A percentile compares a stretch with the other conserved stretches of the same genome.
These are phyloP conservation scores for Skeletonema costatum DNA, from an alignment of 108 stramenopile species.

Conservation along the genomic window DNA sequence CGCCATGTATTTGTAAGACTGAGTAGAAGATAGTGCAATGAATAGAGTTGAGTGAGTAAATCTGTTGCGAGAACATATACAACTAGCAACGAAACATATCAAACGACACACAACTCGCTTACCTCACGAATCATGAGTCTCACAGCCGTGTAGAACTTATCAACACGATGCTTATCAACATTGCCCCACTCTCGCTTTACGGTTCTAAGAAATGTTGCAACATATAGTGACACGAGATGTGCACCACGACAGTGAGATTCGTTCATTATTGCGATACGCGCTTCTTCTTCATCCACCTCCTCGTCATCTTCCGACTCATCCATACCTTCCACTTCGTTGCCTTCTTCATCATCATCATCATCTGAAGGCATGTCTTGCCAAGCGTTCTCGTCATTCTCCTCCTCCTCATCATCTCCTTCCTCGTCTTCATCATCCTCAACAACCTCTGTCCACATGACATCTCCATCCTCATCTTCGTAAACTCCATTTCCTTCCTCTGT, in stretches of 20 bases:
- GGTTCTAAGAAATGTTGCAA: slow-evolving; percentile 84
- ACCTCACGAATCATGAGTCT: slow-evolving; percentile 77
- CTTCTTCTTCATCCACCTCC: slow-evolving; percentile 31
- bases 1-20: slow-evolving; percentile 88
- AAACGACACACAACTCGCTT: background rate
- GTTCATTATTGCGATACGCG: slow-evolving; percentile 24
- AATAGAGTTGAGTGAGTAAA: background rate
- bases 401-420: slow-evolving; percentile 9
- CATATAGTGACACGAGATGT: slow-evolving; percentile 79
- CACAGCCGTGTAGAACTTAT: slow-evolving; percentile 92
- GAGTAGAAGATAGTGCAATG: background rate
- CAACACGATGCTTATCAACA: slow-evolving; percentile 92
- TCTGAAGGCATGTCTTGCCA: slow-evolving; percentile 4
- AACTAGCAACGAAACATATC: background rate
- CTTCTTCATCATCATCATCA: background rate
- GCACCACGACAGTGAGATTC: slow-evolving; percentile 85
- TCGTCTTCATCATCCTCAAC: slow-evolving; percentile 1
- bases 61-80: background rate
- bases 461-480: slow-evolving; percentile 31
- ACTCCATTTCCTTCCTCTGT: slow-evolving; percentile 34
- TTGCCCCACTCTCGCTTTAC: slow-evolving; percentile 88
- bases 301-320: slow-evolving; percentile 35
- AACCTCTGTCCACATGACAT: slow-evolving; percentile 22
- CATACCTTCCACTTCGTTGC: slow-evolving; percentile 15
- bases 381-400: background rate